These are phyloP conservation scores for Calonectria multiphialidica DNA, from an alignment of 2,329 filamentous ascomycete species.

Conservation along the genomic window DNA sequence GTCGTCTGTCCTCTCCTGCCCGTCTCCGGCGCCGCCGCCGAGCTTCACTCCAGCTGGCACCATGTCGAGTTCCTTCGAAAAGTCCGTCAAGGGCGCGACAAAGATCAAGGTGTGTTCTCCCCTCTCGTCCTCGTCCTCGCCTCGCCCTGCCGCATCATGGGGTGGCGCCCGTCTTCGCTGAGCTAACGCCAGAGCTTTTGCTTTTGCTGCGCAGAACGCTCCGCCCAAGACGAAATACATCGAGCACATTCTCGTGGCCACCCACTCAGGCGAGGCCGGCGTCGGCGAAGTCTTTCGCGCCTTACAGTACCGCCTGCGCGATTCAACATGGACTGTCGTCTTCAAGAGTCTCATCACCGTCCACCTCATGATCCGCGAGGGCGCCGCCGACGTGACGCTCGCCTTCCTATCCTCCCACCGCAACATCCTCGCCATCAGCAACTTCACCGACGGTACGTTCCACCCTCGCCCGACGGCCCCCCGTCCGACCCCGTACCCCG, in stretches of 20 bases:
- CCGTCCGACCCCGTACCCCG: not conserved
- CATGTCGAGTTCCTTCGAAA: constrained; percentile 95
- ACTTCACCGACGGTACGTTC: constrained; percentile 88
- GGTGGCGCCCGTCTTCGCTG: not conserved
- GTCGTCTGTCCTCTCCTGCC: constrained; percentile 15
- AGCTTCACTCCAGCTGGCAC: constrained; percentile 35
- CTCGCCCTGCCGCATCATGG: not conserved
- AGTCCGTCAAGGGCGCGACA: constrained; percentile 98
- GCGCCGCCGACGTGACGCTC: constrained; percentile 88
- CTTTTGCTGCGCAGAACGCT: constrained; percentile 73
- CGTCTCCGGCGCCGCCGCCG: constrained; percentile 22
- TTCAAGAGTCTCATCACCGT: constrained; percentile 98
- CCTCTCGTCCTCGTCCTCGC: not conserved
- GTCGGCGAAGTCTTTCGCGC: constrained; percentile 96
- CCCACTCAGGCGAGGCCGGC: constrained; percentile 92
- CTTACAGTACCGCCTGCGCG: constrained; percentile 87
- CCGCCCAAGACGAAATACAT: constrained; percentile 99
- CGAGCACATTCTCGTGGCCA: constrained; percentile 96
- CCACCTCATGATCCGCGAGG: constrained; percentile 97
- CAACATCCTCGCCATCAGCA: constrained; percentile 86
- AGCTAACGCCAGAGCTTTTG: constrained; percentile 20
- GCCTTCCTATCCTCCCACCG: constrained; percentile 86
- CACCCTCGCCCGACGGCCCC: not conserved
- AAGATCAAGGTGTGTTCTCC: constrained; percentile 84
- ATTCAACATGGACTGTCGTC: constrained; percentile 99